Base-by-base conservation (phyloP, 2,329 filamentous ascomycete species). In the Colletotrichum cordylinicola region DNA sequence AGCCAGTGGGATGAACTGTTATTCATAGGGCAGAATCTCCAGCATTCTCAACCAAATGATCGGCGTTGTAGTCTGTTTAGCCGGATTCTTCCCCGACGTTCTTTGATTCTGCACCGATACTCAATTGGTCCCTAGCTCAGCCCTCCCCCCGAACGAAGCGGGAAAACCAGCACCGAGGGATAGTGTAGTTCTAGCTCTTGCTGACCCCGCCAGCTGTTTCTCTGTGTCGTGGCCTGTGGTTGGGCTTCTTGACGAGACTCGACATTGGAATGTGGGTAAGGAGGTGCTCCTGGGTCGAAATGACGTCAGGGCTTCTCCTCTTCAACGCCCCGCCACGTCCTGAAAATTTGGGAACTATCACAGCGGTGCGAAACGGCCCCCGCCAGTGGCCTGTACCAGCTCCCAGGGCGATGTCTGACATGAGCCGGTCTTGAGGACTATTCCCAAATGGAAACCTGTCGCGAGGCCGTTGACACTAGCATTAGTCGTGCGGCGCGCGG, bases 261-360 rank as follows among this genome's bases (percentile, higher is more conserved):
- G 74, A 74, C 61, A 74, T 66, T 68, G 24, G 37, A 29, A 27
- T 74, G 70, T 65, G 70, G 70, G 70, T 69, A 76, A 76, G 74
- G 74, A 69, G 70, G 35, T 65, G 18, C 16, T 35, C 61, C 52
- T 48, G 67, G 52, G 68, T 71, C 52, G 52, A 10, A 43, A 60
- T 76, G 74, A 76, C 74, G 70, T 76, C 64, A 76, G 56, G 52
- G 4, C 15, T 65, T 68, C 56, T 72, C 37, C 67, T 60, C 33
- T 70, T 21, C 43, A 39, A n/a, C 35, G 27, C 71, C 67, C 72
- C 43, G 64, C 68, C 68, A 61, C 55, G 55, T 67, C 55, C 31
- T 67, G 58, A 52, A 65, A 68, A 73, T 66, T 73, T 73, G 35
- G 35, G 29, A 62, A 35, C 31, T 48, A 33, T 61, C 68, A 55